These are phyloP conservation scores for sweet orange (Citrus sinensis) DNA, from an alignment of 345 rosid species.

Conservation along the genomic window DVS_A1.0 CM039169.1:3434501-3435000, in stretches of 20 bases:
- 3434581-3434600: slow-evolving; percentile 22
- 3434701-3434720: slow-evolving; percentile 11
- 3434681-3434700: slow-evolving; percentile 49
- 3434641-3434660: slow-evolving; percentile 80
- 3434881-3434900: neutral
- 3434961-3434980: neutral
- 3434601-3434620: slow-evolving; percentile 34
- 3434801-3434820: slow-evolving; percentile 64
- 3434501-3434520: slow-evolving; percentile 53
- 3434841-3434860: slow-evolving; percentile 22
- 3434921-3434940: slow-evolving; percentile 2
- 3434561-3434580: slow-evolving; percentile 44
- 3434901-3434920: neutral
- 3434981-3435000: neutral
- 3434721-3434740: slow-evolving; percentile 8
- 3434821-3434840: slow-evolving; percentile 17
- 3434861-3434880: slow-evolving; percentile 5
- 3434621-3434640: slow-evolving; percentile 83
- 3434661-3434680: slow-evolving; percentile 39
- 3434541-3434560: slow-evolving; percentile 72
- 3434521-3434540: slow-evolving; percentile 63
- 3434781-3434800: slow-evolving; percentile 12
- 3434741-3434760: neutral
- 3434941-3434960: neutral
- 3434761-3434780: neutral